phyloP scores from a whole-genome alignment of 345 rosid species.

The Eucalyptus curtisii region DNA sequence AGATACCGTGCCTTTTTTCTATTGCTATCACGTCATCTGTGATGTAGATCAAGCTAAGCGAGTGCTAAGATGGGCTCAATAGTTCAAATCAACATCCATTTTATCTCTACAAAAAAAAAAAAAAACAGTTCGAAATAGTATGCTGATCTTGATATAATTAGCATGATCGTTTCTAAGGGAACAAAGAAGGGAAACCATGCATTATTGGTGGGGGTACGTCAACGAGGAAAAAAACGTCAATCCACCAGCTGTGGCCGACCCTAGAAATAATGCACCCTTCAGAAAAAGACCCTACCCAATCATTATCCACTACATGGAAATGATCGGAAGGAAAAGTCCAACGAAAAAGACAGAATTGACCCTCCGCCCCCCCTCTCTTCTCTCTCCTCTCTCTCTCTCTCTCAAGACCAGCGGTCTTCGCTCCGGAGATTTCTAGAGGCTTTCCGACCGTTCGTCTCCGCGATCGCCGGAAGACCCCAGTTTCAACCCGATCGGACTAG shows the following conservation, averaged over 20 bases:
- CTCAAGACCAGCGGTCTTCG: neutral
- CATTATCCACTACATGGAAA: neutral
- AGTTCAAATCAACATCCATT: neutral
- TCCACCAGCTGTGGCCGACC: neutral
- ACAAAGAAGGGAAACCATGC: neutral
- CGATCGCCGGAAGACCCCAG: neutral
- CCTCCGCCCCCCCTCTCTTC: accelerated
- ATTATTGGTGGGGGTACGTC: neutral
- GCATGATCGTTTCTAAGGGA: neutral
- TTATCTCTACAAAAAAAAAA: neutral
- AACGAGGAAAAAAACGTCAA: neutral
- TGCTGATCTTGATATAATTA: neutral
- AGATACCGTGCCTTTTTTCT: neutral
- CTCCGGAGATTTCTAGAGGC: neutral
- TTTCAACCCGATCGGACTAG: neutral
- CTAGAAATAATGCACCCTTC: neutral
- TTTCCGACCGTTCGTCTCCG: neutral
- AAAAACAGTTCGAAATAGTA: neutral
- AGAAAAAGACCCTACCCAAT: neutral
- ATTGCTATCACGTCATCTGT: neutral
- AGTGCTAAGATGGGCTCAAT: neutral
- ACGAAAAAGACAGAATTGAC: neutral
- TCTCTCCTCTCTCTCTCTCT: too few relatives aligned
- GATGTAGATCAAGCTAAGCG: neutral
- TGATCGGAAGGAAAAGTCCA: neutral